A percentile compares a stretch with the other conserved stretches of the same genome.
Conservation (phyloP, 768 basidiomycete species). For the Lactarius hengduanensis region DNA sequence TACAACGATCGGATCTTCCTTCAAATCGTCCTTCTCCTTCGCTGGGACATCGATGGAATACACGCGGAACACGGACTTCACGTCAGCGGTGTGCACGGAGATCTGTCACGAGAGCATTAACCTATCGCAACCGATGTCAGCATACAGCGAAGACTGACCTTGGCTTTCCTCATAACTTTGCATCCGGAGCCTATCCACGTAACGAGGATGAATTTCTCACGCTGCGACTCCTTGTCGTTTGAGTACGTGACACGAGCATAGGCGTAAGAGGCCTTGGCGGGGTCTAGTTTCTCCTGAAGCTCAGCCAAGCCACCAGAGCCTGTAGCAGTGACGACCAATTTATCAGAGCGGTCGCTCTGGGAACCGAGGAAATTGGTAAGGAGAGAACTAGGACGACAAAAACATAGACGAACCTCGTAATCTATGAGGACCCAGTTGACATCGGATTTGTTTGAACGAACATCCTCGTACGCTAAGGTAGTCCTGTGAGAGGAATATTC, state of each 20-base stretch:
- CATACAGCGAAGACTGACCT: constrained; percentile 48
- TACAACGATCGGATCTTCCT: constrained; percentile 81
- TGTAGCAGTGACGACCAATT: constrained; percentile 70
- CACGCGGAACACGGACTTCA: constrained; percentile 73
- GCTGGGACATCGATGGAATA: constrained; percentile 91
- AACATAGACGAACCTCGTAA: constrained; percentile 59
- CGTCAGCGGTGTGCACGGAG: constrained; percentile 87
- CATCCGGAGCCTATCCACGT: constrained; percentile 80
- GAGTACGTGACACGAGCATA: constrained; percentile 83
- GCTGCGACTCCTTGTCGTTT: constrained; percentile 80
- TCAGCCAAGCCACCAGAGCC: constrained; percentile 80
- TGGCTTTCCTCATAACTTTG: constrained; percentile 91
- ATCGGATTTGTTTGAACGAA: constrained; percentile 80
- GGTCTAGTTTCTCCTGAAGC: constrained; percentile 67
- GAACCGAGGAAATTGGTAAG: constrained; percentile 9
- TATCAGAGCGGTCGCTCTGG: constrained; percentile 76
- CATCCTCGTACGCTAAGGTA: constrained; percentile 75
- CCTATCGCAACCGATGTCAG: too few relatives aligned
- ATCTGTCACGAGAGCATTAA: constrained; percentile 51
- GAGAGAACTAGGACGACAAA: neutral
- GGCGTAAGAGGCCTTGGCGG: constrained; percentile 75
- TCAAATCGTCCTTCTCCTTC: constrained; percentile 77
- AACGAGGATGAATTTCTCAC: constrained; percentile 89
- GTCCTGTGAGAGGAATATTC: constrained; percentile 4
- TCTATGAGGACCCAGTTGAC: constrained; percentile 90